A percentile compares a stretch with the other conserved stretches of the same genome.
phyloP scores from a whole-genome alignment of 257 asterid species.

The Fraxinus pennsylvanica region DNA sequence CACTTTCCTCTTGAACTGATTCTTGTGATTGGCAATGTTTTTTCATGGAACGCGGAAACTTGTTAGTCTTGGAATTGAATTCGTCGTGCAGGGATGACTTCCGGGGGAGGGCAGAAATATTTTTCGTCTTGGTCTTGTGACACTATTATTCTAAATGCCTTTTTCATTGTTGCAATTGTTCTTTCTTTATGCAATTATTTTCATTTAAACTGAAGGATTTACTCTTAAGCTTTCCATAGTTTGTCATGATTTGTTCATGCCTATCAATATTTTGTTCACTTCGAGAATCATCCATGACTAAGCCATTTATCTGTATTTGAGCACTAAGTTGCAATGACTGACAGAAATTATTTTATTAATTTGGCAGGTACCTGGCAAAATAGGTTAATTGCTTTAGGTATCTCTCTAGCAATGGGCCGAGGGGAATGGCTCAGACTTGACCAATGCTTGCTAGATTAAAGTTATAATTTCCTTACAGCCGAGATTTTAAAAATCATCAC shows the following conservation, averaged over 20 bases:
- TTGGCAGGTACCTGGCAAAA: too few relatives aligned
- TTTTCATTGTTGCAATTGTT: background rate
- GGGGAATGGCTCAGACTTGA: slow-evolving; percentile 6
- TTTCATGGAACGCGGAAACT: too few relatives aligned
- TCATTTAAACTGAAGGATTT: background rate
- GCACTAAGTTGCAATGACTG: too few relatives aligned
- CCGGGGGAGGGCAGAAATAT: background rate
- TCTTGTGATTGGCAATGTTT: too few relatives aligned
- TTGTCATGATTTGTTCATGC: background rate
- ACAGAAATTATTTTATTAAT: too few relatives aligned
- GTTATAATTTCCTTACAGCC: slow-evolving; percentile 12
- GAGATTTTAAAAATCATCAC: too few relatives aligned
- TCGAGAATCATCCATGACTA: background rate
- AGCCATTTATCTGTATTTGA: too few relatives aligned
- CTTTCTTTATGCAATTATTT: background rate
- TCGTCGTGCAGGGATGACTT: background rate
- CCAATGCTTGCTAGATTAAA: slow-evolving; percentile 46
- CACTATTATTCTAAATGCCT: background rate
- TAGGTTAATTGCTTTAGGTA: too few relatives aligned
- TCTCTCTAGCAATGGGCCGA: too few relatives aligned
- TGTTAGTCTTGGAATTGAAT: background rate
- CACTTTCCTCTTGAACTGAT: too few relatives aligned
- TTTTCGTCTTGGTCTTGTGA: background rate
- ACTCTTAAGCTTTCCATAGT: background rate
- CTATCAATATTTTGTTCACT: background rate